These are phyloP conservation scores for Plasmodium blacklocki DNA, from an alignment of 169 alveolate genomes.

Conservation along the genomic window DNA sequence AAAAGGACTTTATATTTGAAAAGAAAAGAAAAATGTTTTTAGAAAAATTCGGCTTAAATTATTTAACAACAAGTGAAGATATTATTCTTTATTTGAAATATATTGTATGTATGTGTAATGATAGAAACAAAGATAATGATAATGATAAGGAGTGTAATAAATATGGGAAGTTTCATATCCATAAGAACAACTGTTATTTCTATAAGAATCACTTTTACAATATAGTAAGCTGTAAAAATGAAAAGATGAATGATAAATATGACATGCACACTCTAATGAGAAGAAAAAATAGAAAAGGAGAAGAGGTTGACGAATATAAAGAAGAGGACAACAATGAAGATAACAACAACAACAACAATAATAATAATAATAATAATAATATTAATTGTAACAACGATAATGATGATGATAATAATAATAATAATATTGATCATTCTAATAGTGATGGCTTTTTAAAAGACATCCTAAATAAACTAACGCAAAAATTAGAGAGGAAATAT, in stretches of 20 bases:
- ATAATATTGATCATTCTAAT: background rate
- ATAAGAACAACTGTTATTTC: too few relatives aligned
- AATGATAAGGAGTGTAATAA: background rate
- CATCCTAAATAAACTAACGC: conserved; percentile 4
- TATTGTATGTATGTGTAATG: background rate
- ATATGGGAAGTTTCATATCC: too few relatives aligned
- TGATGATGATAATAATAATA: background rate
- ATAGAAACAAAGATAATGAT: background rate
- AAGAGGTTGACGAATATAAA: background rate
- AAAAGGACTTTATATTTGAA: background rate
- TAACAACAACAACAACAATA: background rate
- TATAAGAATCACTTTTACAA: conserved; percentile 5
- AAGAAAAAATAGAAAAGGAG: too few relatives aligned
- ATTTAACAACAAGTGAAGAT: conserved; percentile 1
- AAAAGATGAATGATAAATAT: too few relatives aligned
- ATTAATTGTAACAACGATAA: background rate
- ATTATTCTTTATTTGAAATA: conserved; percentile 24
- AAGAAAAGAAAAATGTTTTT: conserved; percentile 39
- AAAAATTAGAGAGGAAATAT: conserved; percentile 16
- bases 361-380: background rate
- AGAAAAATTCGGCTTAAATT: conserved; percentile 33
- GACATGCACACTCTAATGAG: too few relatives aligned
- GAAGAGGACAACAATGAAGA: background rate
- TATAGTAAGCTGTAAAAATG: background rate
- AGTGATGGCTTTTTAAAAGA: background rate